Conservation (phyloP, 2,329 filamentous ascomycete genomes). For the Clarireedia hainanense region DNA sequence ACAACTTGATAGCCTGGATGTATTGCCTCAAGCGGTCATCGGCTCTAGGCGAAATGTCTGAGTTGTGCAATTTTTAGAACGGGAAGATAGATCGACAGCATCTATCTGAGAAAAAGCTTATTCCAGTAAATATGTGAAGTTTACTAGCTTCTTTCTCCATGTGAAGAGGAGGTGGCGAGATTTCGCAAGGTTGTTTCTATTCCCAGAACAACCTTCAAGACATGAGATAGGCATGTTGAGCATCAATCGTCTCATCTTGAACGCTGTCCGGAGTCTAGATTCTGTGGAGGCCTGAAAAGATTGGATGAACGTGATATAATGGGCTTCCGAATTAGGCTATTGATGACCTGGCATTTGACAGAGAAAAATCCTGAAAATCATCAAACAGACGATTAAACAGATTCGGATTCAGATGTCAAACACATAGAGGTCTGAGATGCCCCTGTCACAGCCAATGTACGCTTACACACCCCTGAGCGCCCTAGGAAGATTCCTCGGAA, state of each 20-base stretch:
- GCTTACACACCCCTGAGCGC: too few species aligned
- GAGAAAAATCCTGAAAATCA: background rate
- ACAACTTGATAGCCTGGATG: background rate
- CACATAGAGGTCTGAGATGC: background rate
- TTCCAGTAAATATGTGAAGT: background rate
- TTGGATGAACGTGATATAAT: background rate
- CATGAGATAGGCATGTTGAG: background rate
- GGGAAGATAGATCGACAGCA: background rate
- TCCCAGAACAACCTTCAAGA: background rate
- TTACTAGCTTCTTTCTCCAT: background rate
- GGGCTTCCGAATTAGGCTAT: conserved; percentile 9
- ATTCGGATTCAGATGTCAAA: conserved; percentile 16
- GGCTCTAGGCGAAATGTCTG: background rate
- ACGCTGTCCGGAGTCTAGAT: background rate
- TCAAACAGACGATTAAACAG: conserved; percentile 20
- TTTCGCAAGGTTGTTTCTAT: background rate
- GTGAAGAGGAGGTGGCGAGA: background rate
- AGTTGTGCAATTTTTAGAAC: background rate
- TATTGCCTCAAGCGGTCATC: background rate
- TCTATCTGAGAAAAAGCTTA: background rate
- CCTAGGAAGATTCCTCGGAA: background rate
- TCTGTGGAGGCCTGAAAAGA: background rate
- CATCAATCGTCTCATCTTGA: background rate
- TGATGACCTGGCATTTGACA: background rate
- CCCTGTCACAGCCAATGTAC: too few species aligned